Percentiles rank a stretch among this genome's conserved stretches.
phyloP scores from a whole-genome alignment of 2,329 filamentous ascomycete genomes.

The Niveomyces coronatus region DNA sequence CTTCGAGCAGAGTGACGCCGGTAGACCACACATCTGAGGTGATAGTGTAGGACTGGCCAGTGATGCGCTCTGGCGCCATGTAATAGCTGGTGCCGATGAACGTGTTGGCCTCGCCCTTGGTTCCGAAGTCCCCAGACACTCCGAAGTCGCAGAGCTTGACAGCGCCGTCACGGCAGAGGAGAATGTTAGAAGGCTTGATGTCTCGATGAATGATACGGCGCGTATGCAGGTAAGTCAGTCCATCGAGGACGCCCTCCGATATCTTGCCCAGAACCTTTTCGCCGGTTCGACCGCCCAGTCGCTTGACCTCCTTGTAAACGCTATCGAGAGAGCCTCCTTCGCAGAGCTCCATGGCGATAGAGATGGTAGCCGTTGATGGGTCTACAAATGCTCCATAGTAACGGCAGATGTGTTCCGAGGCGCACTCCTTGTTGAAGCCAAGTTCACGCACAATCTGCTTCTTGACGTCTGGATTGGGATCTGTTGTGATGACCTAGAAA shows the following conservation, averaged over 20 bases:
- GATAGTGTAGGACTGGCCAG: slow-evolving; percentile 95
- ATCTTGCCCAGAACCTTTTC: slow-evolving; percentile 97
- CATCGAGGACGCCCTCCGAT: slow-evolving; percentile 86
- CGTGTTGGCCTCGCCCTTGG: slow-evolving; percentile 95
- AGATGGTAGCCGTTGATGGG: slow-evolving; percentile 90
- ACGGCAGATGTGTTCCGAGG: slow-evolving; percentile 88
- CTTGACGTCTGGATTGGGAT: slow-evolving; percentile 95
- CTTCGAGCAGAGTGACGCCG: slow-evolving; percentile 92
- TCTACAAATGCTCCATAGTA: slow-evolving; percentile 98
- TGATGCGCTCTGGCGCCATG: slow-evolving; percentile 98
- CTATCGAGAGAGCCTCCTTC: slow-evolving; percentile 93
- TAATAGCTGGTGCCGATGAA: slow-evolving; percentile 99
- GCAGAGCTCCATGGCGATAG: slow-evolving; percentile 98
- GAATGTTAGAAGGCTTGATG: slow-evolving; percentile 96
- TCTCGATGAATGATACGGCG: slow-evolving; percentile 98
- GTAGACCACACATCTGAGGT: slow-evolving; percentile 98
- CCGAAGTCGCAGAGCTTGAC: slow-evolving; percentile 99
- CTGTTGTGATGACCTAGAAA: slow-evolving; percentile 84
- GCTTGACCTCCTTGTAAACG: slow-evolving; percentile 95
- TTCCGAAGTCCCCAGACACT: slow-evolving; percentile 94
- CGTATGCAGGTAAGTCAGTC: slow-evolving; percentile 87
- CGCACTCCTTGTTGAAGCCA: slow-evolving; percentile 95
- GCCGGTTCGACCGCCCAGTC: slow-evolving; percentile 84
- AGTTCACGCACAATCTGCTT: slow-evolving; percentile 96
- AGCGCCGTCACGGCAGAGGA: slow-evolving; percentile 82